A percentile compares a stretch with the other conserved stretches of the same genome.
Evolutionary conservation across 225 moss, liverwort and hornwort genomes (phyloP).

Genomic region (Thuidium tamariscinum): DNA sequence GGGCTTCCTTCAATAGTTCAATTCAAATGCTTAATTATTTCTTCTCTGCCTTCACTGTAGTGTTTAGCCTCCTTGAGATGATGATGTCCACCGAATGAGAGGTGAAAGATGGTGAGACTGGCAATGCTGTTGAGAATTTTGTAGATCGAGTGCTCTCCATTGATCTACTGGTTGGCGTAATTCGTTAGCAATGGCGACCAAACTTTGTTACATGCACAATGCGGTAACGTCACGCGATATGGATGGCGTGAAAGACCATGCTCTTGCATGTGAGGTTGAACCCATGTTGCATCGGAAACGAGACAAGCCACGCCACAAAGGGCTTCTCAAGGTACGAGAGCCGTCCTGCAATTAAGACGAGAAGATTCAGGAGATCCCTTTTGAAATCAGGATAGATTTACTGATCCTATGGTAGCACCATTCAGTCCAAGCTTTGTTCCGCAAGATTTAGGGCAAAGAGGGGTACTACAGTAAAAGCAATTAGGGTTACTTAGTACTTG

Average conservation of each 20-base stretch:
- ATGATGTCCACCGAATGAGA: background rate
- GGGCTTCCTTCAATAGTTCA: background rate
- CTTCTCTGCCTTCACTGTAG: background rate
- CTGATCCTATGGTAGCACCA: background rate
- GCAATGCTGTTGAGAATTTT: background rate
- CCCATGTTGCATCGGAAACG: background rate
- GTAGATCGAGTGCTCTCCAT: background rate
- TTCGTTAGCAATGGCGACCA: background rate
- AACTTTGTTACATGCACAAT: conserved; percentile 27
- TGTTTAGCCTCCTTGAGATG: background rate
- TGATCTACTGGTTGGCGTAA: background rate
- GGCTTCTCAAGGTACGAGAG: conserved; percentile 7
- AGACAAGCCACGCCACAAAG: background rate
- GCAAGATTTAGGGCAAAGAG: background rate
- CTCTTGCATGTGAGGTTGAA: background rate
- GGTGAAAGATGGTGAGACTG: background rate
- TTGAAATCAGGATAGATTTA: background rate
- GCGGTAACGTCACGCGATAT: background rate
- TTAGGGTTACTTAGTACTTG: background rate
- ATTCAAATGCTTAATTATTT: background rate
- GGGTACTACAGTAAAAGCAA: background rate
- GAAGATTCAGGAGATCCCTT: background rate
- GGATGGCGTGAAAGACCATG: conserved; percentile 3
- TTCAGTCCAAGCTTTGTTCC: background rate
- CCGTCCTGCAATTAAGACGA: background rate